These are phyloP conservation scores for Aureobasidium vineae DNA, from an alignment of 2,329 filamentous ascomycete genomes.

Conservation along the genomic window DNA sequence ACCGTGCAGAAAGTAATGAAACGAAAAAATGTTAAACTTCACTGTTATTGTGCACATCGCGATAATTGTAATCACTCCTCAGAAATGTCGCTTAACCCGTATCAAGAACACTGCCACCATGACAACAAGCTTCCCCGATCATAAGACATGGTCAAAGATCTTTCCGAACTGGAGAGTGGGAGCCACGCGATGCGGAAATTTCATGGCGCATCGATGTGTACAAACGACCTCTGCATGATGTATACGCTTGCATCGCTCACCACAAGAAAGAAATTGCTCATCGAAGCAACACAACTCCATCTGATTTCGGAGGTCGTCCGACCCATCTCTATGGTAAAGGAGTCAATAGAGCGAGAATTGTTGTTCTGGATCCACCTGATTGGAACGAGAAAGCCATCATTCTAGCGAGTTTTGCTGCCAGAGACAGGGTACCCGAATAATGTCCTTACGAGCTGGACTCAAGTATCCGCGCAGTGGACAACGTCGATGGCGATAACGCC, in stretches of 20 bases:
- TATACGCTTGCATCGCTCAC: slow-evolving; percentile 16
- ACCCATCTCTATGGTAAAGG: not conserved
- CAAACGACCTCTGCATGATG: not conserved
- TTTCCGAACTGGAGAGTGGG: not conserved
- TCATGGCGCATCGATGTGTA: slow-evolving; percentile 19
- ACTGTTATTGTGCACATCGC: no score
- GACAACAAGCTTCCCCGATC: not conserved
- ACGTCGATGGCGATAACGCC: not conserved
- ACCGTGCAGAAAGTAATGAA: no score
- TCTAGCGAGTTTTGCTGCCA: slow-evolving; percentile 9
- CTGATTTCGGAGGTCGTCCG: not conserved
- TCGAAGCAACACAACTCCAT: slow-evolving; percentile 5
- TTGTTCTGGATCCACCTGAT: slow-evolving; percentile 8
- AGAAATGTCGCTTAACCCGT: no score
- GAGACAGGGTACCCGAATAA: not conserved
- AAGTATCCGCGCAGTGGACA: not conserved
- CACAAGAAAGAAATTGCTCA: slow-evolving; percentile 8
- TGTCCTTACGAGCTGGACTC: slow-evolving; percentile 1
- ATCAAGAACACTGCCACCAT: no score
- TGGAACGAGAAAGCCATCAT: not conserved
- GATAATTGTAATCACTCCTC: no score
- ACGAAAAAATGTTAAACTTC: no score
- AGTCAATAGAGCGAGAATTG: slow-evolving; percentile 5
- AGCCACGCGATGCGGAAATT: not conserved
- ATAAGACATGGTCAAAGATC: not conserved